Conservation (phyloP, 2,329 filamentous ascomycete genomes). For the Diaporthe nobilis region DNA sequence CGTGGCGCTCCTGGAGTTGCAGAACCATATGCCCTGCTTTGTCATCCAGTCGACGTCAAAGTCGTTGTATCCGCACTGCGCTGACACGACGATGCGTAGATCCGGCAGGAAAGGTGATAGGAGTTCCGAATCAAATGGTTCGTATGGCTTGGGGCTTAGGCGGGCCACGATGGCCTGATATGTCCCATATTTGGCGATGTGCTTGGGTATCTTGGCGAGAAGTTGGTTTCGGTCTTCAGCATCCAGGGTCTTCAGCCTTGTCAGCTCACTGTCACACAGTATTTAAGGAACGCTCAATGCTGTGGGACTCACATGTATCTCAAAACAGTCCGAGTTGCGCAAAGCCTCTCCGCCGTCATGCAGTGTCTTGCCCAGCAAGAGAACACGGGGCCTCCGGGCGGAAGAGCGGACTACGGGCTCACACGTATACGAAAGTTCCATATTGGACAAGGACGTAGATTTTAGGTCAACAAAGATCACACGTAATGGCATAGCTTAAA, state of each 20-base stretch:
- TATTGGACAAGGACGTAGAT: not conserved
- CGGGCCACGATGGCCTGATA: constrained; percentile 28
- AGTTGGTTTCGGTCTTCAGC: constrained; percentile 22
- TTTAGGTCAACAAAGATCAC: not conserved
- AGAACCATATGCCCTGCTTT: constrained; percentile 24
- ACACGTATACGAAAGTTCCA: constrained; percentile 3
- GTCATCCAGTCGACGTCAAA: constrained; percentile 36
- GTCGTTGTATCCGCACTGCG: constrained; percentile 34
- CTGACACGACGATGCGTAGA: constrained; percentile 22
- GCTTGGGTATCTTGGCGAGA: constrained; percentile 6
- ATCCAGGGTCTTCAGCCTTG: constrained; percentile 1
- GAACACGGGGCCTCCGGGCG: not conserved
- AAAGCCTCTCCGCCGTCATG: constrained; percentile 31
- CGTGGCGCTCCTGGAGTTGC: constrained; percentile 28
- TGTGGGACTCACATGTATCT: constrained; percentile 27
- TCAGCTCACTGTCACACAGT: not conserved
- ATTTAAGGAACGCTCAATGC: not conserved
- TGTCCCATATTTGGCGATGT: constrained; percentile 6
- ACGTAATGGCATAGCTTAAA: not conserved
- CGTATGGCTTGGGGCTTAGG: constrained; percentile 23
- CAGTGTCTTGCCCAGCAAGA: constrained; percentile 24
- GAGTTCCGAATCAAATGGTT: constrained; percentile 32
- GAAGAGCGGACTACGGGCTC: not conserved
- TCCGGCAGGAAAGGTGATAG: constrained; percentile 20
- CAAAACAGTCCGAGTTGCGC: constrained; percentile 3